A percentile compares a stretch with the other conserved stretches of the same genome.
phyloP scores from a whole-genome alignment of 2,329 filamentous ascomycete genomes.

The Blumeria hordei region DNA sequence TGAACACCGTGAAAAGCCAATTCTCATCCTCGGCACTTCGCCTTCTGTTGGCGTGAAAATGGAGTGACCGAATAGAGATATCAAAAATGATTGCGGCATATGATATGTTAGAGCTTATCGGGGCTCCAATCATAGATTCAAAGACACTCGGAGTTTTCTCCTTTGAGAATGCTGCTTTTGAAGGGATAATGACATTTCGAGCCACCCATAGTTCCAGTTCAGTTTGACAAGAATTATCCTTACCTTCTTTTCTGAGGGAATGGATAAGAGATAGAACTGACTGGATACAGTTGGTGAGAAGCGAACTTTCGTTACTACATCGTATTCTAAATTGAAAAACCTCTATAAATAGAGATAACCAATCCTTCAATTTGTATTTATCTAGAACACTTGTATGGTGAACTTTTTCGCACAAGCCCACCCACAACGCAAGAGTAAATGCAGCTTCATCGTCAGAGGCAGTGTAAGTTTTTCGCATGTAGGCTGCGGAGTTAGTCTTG shows the following conservation, averaged over 20 bases:
- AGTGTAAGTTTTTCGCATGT: conserved; percentile 13
- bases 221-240: conserved; percentile 5
- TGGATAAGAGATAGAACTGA: conserved; percentile 12
- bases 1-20: conserved; percentile 25
- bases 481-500: conserved; percentile 11
- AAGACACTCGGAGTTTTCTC: conserved; percentile 8
- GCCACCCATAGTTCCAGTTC: conserved; percentile 15
- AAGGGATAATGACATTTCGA: conserved; percentile 15
- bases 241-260: conserved; percentile 2
- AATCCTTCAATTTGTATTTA: background rate
- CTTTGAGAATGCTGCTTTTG: conserved; percentile 7
- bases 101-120: conserved; percentile 12
- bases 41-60: conserved; percentile 19
- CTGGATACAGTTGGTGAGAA: conserved; percentile 8
- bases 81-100: conserved; percentile 21
- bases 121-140: conserved; percentile 7
- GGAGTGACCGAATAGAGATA: conserved; percentile 21
- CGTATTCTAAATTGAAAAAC: conserved; percentile 11
- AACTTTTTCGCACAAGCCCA: conserved; percentile 9
- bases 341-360: conserved; percentile 12
- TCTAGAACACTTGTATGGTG: background rate
- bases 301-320: conserved; percentile 4
- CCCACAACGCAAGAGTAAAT: conserved; percentile 13
- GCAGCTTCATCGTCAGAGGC: conserved; percentile 12
- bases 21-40: conserved; percentile 21